phyloP scores from a whole-genome alignment of 345 rosid species.

The Luvunga scandens region DNA sequence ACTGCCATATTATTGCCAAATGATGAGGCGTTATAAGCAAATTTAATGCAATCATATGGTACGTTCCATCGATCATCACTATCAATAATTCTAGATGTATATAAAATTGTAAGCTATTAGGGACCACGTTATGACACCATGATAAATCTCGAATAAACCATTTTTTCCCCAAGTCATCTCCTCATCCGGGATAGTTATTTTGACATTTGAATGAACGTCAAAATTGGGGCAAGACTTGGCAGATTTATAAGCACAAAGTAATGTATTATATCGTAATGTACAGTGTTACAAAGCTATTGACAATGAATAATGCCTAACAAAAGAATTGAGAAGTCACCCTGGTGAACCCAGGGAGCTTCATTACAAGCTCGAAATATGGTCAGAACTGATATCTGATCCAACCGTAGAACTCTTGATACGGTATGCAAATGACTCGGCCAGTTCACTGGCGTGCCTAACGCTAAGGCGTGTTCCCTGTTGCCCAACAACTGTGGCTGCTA shows the following conservation, averaged over 20 bases:
- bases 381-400: slow-evolving; percentile 61
- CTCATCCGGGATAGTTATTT: neutral
- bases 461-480: slow-evolving; percentile 94
- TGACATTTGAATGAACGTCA: too few species aligned
- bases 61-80: neutral
- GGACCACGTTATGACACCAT: neutral
- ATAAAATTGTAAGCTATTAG: neutral
- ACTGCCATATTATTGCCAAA: neutral
- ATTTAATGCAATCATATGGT: neutral
- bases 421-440: slow-evolving; percentile 63
- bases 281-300: neutral
- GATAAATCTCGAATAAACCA: neutral
- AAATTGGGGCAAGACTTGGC: neutral
- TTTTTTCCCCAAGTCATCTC: neutral
- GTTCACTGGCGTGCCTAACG: slow-evolving; percentile 60
- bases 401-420: slow-evolving; percentile 34
- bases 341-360: slow-evolving; percentile 7
- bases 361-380: slow-evolving; percentile 61
- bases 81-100: neutral
- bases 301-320: neutral
- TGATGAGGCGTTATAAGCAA: neutral
- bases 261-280: neutral
- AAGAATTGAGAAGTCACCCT: slow-evolving; percentile 14
- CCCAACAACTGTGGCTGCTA: slow-evolving; percentile 84
- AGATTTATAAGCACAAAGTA: neutral